These are phyloP conservation scores for Suhomyces bokatorum DNA, from an alignment of 1,139 yeast species.

Conservation along the genomic window DNA sequence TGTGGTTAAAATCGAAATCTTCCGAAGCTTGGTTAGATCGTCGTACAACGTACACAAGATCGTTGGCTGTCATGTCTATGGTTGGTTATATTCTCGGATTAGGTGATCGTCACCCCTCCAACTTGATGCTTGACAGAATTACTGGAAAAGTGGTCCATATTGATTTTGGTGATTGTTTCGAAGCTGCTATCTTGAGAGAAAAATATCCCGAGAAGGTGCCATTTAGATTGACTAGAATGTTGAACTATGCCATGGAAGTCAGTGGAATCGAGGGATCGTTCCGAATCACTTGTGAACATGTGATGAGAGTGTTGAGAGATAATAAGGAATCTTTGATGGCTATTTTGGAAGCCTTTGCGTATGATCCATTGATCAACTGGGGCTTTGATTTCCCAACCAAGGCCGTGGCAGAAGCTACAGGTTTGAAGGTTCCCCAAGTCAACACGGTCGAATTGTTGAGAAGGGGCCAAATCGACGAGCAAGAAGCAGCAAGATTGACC, in stretches of 20 bases:
- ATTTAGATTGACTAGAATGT: constrained; percentile 93
- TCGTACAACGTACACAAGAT: constrained; percentile 92
- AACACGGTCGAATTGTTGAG: constrained; percentile 69
- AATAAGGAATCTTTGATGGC: constrained; percentile 98
- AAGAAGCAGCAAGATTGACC: constrained; percentile 70
- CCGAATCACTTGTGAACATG: constrained; percentile 95
- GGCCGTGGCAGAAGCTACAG: constrained; percentile 72
- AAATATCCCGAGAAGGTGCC: constrained; percentile 99
- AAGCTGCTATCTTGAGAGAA: constrained; percentile 93
- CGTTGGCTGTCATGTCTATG: constrained; percentile 97
- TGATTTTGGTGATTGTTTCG: constrained; percentile 99
- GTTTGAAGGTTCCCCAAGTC: constrained; percentile 62
- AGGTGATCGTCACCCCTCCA: constrained; percentile 98
- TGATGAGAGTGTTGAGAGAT: constrained; percentile 89
- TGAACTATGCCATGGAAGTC: constrained; percentile 98
- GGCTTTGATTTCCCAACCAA: constrained; percentile 92
- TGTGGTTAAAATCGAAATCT: constrained; percentile 94
- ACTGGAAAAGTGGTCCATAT: constrained; percentile 96
- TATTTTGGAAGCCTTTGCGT: constrained; percentile 95
- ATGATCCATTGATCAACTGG: constrained; percentile 98
- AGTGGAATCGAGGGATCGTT: constrained; percentile 98
- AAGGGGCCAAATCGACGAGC: constrained; percentile 73
- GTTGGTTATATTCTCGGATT: constrained; percentile 91
- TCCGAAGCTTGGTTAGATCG: constrained; percentile 98
- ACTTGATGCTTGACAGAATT: constrained; percentile 88